Percentiles rank a stretch among this genome's conserved stretches.
Evolutionary conservation across 2,329 filamentous ascomycete species (phyloP).

Genomic region (Aspergillus bombycis): DNA sequence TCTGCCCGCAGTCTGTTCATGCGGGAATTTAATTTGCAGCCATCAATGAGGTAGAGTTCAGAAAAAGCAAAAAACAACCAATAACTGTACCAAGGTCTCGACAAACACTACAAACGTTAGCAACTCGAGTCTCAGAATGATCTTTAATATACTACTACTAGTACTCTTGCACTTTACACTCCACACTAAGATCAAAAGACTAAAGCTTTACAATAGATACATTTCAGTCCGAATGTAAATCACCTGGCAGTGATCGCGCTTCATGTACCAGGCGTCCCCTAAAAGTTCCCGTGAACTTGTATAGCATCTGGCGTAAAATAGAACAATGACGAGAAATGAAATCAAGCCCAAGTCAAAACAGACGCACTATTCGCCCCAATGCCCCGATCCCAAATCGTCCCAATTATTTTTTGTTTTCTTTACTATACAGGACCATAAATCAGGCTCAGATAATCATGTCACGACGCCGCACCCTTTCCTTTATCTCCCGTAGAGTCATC

Average conservation of each 20-base stretch:
- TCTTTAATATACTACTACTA: not conserved
- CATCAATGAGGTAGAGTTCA: not conserved
- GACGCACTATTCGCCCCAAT: slow-evolving; percentile 45
- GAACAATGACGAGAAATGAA: slow-evolving; percentile 23
- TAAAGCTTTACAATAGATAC: not conserved
- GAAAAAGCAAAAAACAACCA: not conserved
- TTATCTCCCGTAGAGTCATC: slow-evolving; percentile 50
- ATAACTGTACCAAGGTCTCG: not conserved
- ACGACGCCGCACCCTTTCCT: slow-evolving; percentile 42
- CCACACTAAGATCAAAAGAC: not conserved
- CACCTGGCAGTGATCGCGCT: not conserved
- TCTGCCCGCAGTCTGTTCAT: slow-evolving; percentile 14
- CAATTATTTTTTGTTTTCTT: slow-evolving; percentile 38
- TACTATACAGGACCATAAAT: slow-evolving; percentile 44
- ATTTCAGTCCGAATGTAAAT: slow-evolving; percentile 5
- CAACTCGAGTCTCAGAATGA: not conserved
- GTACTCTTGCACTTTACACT: not conserved
- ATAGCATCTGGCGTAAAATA: slow-evolving; percentile 11
- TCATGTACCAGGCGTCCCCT: not conserved
- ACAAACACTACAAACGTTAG: not conserved
- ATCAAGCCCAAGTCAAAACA: slow-evolving; percentile 36
- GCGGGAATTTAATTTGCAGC: not conserved
- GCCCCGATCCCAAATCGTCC: slow-evolving; percentile 44
- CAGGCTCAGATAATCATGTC: slow-evolving; percentile 29
- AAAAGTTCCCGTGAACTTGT: not conserved